Percentiles rank a stretch among this genome's conserved stretches.
Conservation (phyloP, 1,284 basidiomycete species). For the Hymenochaete sp. region DNA sequence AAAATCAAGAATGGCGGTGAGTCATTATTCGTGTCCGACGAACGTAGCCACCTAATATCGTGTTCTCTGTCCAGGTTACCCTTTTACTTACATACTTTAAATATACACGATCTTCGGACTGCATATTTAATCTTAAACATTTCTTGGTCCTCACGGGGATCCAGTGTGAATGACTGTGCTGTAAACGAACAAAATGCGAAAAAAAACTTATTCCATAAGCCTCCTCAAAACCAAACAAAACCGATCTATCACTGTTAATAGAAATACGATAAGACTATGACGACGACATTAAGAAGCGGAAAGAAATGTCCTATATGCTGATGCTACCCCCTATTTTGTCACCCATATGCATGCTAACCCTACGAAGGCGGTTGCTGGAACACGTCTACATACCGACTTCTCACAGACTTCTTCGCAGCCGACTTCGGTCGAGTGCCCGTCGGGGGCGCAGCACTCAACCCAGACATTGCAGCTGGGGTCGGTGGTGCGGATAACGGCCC, state of each 20-base stretch:
- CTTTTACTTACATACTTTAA: slow-evolving; percentile 40
- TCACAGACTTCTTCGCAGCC: slow-evolving; percentile 62
- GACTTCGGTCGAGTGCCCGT: slow-evolving; percentile 50
- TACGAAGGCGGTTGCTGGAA: slow-evolving; percentile 42
- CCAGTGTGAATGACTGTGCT: no score
- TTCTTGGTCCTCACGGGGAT: no score
- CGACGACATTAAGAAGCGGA: no score
- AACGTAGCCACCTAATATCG: slow-evolving; percentile 3
- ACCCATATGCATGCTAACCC: no score
- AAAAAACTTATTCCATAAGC: no score
- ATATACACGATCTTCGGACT: neutral
- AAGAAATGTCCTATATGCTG: no score
- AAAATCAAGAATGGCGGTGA: slow-evolving; percentile 83
- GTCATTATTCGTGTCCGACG: slow-evolving; percentile 21
- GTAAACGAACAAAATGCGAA: neutral
- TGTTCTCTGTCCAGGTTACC: slow-evolving; percentile 46
- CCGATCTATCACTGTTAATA: slow-evolving; percentile 7
- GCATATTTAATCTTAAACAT: slow-evolving; percentile 1
- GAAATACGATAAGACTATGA: neutral
- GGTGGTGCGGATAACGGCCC: slow-evolving; percentile 25
- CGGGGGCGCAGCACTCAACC: slow-evolving; percentile 32
- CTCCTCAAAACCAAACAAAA: slow-evolving; percentile 5
- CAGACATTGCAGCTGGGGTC: slow-evolving; percentile 29
- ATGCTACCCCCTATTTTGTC: no score
- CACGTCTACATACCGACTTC: slow-evolving; percentile 82